phyloP scores from a whole-genome alignment of 768 basidiomycete genomes.

The Kondoa malvinella region DNA sequence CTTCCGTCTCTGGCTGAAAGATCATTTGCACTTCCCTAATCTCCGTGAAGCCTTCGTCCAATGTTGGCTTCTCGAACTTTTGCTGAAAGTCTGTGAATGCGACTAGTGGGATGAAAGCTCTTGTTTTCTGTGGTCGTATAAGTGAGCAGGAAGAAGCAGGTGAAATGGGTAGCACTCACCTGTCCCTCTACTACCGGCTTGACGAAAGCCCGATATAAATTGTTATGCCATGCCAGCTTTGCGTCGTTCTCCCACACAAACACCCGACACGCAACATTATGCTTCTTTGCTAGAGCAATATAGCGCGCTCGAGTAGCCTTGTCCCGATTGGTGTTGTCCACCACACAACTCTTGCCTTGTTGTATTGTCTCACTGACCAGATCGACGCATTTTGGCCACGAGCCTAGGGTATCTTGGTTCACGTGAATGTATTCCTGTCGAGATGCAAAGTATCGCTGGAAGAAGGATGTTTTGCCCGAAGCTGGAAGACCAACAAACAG shows the following conservation, averaged over 20 bases:
- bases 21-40: conserved; percentile 61
- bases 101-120: background rate
- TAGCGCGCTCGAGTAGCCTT: conserved; percentile 51
- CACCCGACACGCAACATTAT: conserved; percentile 23
- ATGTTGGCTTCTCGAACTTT: conserved; percentile 44
- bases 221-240: conserved; percentile 46
- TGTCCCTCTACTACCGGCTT: background rate
- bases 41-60: conserved; percentile 57
- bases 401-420: conserved; percentile 67
- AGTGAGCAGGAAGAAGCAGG: background rate
- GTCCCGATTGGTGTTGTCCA: conserved; percentile 89
- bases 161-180: background rate
- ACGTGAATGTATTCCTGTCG: conserved; percentile 57
- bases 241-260: conserved; percentile 6
- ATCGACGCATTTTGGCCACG: conserved; percentile 57
- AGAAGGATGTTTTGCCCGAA: conserved; percentile 71
- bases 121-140: conserved; percentile 4
- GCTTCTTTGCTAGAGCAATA: conserved; percentile 43
- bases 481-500: conserved; percentile 49
- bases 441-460: conserved; percentile 44
- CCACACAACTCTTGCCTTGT: conserved; percentile 50
- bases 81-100: conserved; percentile 25
- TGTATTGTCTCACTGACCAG: conserved; percentile 43
- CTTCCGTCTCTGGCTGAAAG: conserved; percentile 57
- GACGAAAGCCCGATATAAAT: conserved; percentile 49